Evolutionary conservation across 2,329 filamentous ascomycete species (phyloP).

Genomic region (Metarhizium anisopliae): DNA sequence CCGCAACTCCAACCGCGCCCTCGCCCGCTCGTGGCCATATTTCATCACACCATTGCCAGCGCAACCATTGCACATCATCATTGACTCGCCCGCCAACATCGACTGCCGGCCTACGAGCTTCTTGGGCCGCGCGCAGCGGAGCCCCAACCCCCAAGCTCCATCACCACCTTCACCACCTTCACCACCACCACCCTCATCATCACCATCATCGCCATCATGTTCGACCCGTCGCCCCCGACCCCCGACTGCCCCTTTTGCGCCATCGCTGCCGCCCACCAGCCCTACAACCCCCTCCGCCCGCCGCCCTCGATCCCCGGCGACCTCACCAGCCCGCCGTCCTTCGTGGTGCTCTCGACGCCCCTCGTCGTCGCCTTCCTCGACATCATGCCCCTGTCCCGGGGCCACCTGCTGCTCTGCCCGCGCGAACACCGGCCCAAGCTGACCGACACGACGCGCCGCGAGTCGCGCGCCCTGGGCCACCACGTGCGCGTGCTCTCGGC

Average conservation of each 20-base stretch:
- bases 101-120: too few species aligned
- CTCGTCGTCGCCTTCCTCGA: slow-evolving; percentile 82
- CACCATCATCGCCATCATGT: slow-evolving; percentile 9
- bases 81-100: too few species aligned
- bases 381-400: slow-evolving; percentile 76
- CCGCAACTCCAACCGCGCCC: too few species aligned
- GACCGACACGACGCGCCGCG: slow-evolving; percentile 54
- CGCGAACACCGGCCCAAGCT: slow-evolving; percentile 71
- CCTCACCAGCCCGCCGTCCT: slow-evolving; percentile 37
- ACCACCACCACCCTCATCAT: neutral
- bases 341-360: slow-evolving; percentile 69
- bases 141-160: too few species aligned
- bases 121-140: too few species aligned
- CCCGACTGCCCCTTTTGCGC: slow-evolving; percentile 52
- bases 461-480: slow-evolving; percentile 57
- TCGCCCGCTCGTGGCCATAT: too few species aligned
- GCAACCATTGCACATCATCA: too few species aligned
- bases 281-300: slow-evolving; percentile 36
- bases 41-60: too few species aligned
- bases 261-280: slow-evolving; percentile 41
- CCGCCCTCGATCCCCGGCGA: slow-evolving; percentile 24
- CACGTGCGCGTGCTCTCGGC: slow-evolving; percentile 64
- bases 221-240: slow-evolving; percentile 25
- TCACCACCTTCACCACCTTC: neutral
- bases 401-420: slow-evolving; percentile 77